Percentiles rank a stretch among this genome's conserved stretches.
phyloP scores from a whole-genome alignment of 169 alveolate genomes.

The Theileria parva region DNA sequence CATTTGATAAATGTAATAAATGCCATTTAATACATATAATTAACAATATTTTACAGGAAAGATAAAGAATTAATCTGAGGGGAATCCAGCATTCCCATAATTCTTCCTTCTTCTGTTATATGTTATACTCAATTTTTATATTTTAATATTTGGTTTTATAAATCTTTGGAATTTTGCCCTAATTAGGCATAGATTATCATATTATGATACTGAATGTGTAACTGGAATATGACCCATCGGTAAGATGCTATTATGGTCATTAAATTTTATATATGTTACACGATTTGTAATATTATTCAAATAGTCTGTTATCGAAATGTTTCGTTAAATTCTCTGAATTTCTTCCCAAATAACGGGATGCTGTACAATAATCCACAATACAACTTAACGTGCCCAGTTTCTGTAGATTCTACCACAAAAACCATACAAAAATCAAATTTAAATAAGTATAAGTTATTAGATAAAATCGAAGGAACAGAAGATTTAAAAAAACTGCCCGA shows the following conservation, averaged over 20 bases:
- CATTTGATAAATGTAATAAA: constrained; percentile 51
- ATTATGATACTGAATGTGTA: neutral
- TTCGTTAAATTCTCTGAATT: neutral
- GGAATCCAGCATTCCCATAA: neutral
- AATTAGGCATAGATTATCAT: neutral
- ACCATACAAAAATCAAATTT: neutral
- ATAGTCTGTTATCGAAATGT: neutral
- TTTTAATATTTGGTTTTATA: no score
- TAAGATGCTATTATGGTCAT: constrained; percentile 4
- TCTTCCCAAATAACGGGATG: neutral
- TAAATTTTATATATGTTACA: neutral
- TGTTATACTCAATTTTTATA: neutral
- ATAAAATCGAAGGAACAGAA: constrained; percentile 17
- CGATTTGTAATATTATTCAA: neutral
- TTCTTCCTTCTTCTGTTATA: neutral
- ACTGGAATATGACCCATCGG: neutral
- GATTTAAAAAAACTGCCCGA: constrained; percentile 55
- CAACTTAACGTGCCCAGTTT: neutral
- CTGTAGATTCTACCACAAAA: neutral
- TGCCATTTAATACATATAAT: constrained; percentile 29
- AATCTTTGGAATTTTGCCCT: neutral
- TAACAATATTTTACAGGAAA: constrained; percentile 25
- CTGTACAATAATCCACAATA: neutral
- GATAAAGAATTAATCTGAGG: constrained; percentile 12
- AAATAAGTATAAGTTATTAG: neutral